Base-by-base conservation (phyloP, 331 rosid species). In the Quercus tomentella region DNA sequence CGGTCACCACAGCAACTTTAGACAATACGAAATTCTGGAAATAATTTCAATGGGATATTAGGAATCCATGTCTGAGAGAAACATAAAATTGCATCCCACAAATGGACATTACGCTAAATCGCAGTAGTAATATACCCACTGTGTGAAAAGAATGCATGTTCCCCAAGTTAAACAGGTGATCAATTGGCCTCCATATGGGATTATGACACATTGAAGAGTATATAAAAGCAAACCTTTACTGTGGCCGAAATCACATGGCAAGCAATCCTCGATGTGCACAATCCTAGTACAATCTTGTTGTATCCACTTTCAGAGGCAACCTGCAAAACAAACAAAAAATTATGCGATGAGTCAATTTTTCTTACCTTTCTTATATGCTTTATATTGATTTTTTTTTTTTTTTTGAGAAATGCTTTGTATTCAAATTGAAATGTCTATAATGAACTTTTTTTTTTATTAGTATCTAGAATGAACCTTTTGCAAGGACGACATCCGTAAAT, bases 211-310 rank as follows among this genome's bases (percentile, higher is more conserved):
- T 15, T 15, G 30, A 75, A 71, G 80, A n/a, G 66, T 77, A 75
- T 22, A 45, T 18, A 76, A 51, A 70, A 81, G 69, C 81, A 80
- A 79, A 92, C 98, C 97, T 94, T 94, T 81, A 92, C 98, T 25
- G 97, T 91, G 58, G 97, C 93, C 7, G 93, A 82, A 82, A 94
- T 66, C 76, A 94, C 97, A 68, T 92, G 97, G 82, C 89, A 80
- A 79, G 97, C 98, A 72, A 94, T 92, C 84, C 93, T 91, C 7
- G 97, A 94, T 56, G 92, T 86, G 84, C 97, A 94, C 30, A 95
- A 88, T 26, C 98, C 98, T 2, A 94, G 66, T 43, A 94, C 73
- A 82, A 94, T 81, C 82, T 95, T 88, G 88, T 89, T 94, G 85
- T 92, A 94, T 65, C 98, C 97, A 68, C 85, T 89, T 82, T 92